Evolutionary conservation across 192 early-diverging fungal genomes (phyloP).

Genomic region (Entomortierella parvispora): DNA sequence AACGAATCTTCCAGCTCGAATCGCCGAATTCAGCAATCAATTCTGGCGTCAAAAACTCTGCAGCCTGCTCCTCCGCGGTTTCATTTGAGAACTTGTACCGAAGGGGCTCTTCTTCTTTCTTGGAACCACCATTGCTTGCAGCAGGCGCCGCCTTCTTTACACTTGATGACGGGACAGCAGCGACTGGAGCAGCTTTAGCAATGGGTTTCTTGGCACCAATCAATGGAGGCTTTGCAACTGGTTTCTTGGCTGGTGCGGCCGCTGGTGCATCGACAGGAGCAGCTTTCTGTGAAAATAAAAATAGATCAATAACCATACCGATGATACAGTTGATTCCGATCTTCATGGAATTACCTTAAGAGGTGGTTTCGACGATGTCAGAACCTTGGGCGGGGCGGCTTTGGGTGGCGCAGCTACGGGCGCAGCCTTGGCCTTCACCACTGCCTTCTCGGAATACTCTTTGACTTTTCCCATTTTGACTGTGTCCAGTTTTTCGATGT

Average conservation of each 20-base stretch:
- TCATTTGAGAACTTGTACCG: constrained; percentile 78
- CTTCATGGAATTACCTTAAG: constrained; percentile 37
- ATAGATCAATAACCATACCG: background rate
- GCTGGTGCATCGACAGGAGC: constrained; percentile 25
- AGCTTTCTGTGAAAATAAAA: constrained; percentile 32
- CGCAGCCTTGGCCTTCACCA: constrained; percentile 73
- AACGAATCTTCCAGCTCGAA: constrained; percentile 87
- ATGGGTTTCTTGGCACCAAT: constrained; percentile 15
- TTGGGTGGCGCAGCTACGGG: constrained; percentile 52
- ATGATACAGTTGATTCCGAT: background rate
- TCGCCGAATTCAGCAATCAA: constrained; percentile 73
- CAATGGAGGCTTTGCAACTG: constrained; percentile 41
- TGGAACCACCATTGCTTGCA: constrained; percentile 34
- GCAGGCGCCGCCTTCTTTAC: constrained; percentile 41
- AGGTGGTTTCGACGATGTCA: constrained; percentile 25
- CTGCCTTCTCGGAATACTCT: constrained; percentile 91
- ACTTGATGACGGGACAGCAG: constrained; percentile 8
- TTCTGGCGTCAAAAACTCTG: constrained; percentile 67
- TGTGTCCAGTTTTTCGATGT: constrained; percentile 88
- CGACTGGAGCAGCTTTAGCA: constrained; percentile 25
- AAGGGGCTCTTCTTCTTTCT: constrained; percentile 69
- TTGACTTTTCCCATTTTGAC: constrained; percentile 88
- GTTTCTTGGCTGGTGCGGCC: constrained; percentile 46
- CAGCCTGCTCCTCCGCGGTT: constrained; percentile 72
- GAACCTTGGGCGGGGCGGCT: constrained; percentile 44